Conservation (phyloP, 345 rosid species). For the Microcos paniculata region DNA sequence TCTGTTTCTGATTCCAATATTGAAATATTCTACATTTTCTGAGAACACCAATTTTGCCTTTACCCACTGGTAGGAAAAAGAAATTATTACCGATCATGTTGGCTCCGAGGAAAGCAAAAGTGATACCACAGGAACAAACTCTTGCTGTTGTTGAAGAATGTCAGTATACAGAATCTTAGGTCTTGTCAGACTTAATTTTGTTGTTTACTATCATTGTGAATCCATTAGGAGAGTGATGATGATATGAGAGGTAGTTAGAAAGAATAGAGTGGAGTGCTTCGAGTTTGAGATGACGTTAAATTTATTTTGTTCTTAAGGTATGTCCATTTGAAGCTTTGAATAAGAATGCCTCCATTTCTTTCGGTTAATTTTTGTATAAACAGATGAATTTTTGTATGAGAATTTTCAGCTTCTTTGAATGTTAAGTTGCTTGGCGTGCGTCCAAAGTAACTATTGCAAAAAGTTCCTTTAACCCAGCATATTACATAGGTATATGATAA, state of each 20-base stretch:
- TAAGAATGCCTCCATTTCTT: neutral
- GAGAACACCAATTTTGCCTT: neutral
- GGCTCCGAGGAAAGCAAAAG: neutral
- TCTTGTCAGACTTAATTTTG: neutral
- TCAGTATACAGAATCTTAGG: neutral
- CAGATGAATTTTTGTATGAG: neutral
- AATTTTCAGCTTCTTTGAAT: neutral
- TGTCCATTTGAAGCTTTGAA: neutral
- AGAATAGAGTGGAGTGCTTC: neutral
- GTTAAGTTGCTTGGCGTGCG: neutral
- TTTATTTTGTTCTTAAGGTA: neutral
- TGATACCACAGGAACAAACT: neutral
- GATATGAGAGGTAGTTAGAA: neutral
- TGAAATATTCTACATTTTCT: neutral
- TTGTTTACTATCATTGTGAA: neutral
- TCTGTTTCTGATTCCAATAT: neutral
- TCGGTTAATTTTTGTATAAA: neutral
- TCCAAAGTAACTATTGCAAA: neutral
- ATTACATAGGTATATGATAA: no score
- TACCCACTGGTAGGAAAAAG: neutral
- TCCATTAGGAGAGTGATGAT: neutral
- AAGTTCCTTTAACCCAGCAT: neutral
- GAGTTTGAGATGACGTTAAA: neutral
- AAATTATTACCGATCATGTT: neutral
- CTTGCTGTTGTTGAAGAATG: slow-evolving; percentile 18